Conservation (phyloP, 768 basidiomycete species). For the Neoboletus subvelutipes region DNA sequence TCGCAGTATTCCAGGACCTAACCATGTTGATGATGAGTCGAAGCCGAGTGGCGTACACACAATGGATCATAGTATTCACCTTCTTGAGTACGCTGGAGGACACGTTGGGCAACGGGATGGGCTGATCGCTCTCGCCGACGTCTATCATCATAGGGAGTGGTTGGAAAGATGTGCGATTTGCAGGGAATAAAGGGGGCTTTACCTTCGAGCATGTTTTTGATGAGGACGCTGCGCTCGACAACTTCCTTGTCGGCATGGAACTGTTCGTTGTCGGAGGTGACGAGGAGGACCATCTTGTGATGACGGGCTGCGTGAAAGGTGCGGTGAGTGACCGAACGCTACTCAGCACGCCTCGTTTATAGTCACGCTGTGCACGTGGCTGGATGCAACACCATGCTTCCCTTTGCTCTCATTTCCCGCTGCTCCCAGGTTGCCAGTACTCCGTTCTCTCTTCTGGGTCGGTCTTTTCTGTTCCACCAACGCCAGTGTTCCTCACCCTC, state of each 20-base stretch:
- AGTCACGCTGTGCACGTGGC: conserved; percentile 13
- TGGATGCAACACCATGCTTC: conserved; percentile 8
- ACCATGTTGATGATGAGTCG: conserved; percentile 1
- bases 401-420: conserved; percentile 41
- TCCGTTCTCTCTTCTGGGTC: conserved; percentile 52
- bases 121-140: conserved; percentile 91
- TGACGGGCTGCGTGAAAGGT: conserved; percentile 11
- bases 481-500: conserved; percentile 1
- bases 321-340: conserved; percentile 1
- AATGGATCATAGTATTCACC: conserved; percentile 40
- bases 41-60: not conserved
- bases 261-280: conserved; percentile 93
- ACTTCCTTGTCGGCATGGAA: conserved; percentile 94
- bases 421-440: conserved; percentile 36
- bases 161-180: not conserved
- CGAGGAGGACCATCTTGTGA: conserved; percentile 73
- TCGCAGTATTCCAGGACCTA: conserved; percentile 99
- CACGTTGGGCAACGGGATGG: conserved; percentile 93
- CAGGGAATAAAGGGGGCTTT: conserved; percentile 5
- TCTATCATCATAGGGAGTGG: conserved; percentile 46
- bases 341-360: conserved; percentile 2
- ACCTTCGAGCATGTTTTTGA: conserved; percentile 99
- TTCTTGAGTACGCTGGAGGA: conserved; percentile 92
- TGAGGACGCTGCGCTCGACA: conserved; percentile 91
- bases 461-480: not conserved